Percentiles rank a stretch among this genome's conserved stretches.
Evolutionary conservation across 768 basidiomycete genomes (phyloP).

Genomic region (Kondoa malvinella): DNA sequence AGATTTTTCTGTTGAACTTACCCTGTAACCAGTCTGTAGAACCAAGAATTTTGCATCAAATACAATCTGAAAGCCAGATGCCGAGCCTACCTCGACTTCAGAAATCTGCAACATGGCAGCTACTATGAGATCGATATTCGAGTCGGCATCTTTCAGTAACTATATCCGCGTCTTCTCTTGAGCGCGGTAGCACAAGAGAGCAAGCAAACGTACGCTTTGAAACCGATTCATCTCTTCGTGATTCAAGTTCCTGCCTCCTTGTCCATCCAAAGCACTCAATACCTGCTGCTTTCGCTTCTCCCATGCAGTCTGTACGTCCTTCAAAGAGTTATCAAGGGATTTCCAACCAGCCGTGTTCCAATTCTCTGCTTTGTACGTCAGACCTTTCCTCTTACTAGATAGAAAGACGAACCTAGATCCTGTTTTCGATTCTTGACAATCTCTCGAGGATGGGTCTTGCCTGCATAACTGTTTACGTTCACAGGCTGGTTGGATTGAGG

Average conservation of each 20-base stretch:
- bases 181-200: background rate
- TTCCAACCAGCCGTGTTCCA: background rate
- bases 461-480: background rate
- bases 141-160: background rate
- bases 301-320: background rate
- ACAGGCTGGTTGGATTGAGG: too few species aligned
- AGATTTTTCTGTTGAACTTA: background rate
- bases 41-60: too few species aligned
- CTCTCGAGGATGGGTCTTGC: background rate
- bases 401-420: background rate
- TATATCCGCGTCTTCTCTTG: background rate
- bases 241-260: background rate
- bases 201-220: background rate
- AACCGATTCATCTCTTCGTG: background rate
- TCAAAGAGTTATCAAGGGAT: background rate
- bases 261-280: background rate
- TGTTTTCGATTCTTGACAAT: background rate
- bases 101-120: background rate
- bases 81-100: constrained; percentile 2
- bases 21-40: too few species aligned
- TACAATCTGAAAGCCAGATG: too few species aligned
- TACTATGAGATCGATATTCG: background rate
- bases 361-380: background rate
- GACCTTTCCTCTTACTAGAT: background rate
- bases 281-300: background rate